phyloP scores from a whole-genome alignment of 208 protist genomes.

The Spongospora subterranea region DNA sequence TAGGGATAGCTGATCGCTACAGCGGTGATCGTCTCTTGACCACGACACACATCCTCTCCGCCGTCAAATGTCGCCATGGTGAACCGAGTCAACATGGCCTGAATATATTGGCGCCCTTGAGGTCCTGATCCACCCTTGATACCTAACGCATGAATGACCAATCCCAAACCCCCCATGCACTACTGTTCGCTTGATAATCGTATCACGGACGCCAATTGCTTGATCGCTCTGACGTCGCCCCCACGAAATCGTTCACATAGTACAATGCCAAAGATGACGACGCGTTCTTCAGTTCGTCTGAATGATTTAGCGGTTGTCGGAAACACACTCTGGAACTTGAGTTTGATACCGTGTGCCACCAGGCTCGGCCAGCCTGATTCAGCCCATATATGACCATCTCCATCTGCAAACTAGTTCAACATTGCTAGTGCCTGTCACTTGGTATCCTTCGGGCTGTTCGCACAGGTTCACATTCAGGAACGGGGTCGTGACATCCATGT shows the following conservation, averaged over 20 bases:
- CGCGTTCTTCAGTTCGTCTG: not conserved
- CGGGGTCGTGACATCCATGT: not conserved
- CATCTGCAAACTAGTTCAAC: not conserved
- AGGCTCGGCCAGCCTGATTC: not conserved
- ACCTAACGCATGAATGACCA: not conserved
- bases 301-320: not conserved
- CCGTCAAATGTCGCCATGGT: not conserved
- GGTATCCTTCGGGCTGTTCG: not conserved
- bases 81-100: not conserved
- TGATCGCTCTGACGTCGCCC: not conserved
- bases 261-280: not conserved
- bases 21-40: not conserved
- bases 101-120: not conserved
- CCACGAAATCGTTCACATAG: not conserved
- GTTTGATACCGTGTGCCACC: not conserved
- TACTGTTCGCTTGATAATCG: not conserved
- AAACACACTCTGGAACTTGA: not conserved
- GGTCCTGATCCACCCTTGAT: not conserved
- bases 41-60: not conserved
- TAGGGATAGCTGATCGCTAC: not conserved
- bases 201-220: not conserved
- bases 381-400: not conserved
- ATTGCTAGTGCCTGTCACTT: not conserved
- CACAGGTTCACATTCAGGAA: not conserved
- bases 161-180: not conserved